Evolutionary conservation across 2,329 filamentous ascomycete species (phyloP), one percentile per base, ranked within the genome.

Genomic region (Camillea tinctor): DNA sequence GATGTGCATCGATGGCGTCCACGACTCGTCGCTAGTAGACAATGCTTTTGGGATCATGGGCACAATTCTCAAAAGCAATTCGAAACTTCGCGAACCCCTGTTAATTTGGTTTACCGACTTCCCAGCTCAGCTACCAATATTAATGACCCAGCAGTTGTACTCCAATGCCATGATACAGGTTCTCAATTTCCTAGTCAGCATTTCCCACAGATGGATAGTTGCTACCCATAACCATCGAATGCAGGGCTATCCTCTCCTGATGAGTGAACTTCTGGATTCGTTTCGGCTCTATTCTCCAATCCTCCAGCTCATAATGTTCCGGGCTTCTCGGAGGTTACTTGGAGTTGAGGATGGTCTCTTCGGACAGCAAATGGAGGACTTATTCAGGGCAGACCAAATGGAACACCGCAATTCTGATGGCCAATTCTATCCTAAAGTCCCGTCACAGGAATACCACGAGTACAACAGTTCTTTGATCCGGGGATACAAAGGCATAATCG

Each of bases 281-380:
- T 76, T 89, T 40, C 68, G 71, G 5, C 70, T 88, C 13, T 70
- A 69, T 7, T 89, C 86, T 0, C 69, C 74, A 0, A 75, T 80
- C 1, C 72, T 90, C 6, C 83, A 86, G 65, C 72, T 71, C 1
- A 80, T 86, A 24, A 72, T 86, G 2, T 88, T 87, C 66, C 79
- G 77, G 23, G 77, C 81, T 4, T 76, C 78, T 11, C 70, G 81
- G 53, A 79, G 83, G 48, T 75, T 81, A n/a, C 73, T 83, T 63
- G 77, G 76, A 3, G 65, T 76, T 17, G 22, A 52, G 5, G 77
- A 80, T 59, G 73, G 73, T 15, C 68, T 65, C 7, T 58, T 71
- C 23, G 75, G 74, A 15, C 50, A 61, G 2, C 61, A 66, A 48
- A 72, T 80, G 68, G 73, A 78, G 21, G 60, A 65, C 2, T 4